Conservation (phyloP, 2,329 filamentous ascomycete genomes). For the Monilinia aucupariae region DNA sequence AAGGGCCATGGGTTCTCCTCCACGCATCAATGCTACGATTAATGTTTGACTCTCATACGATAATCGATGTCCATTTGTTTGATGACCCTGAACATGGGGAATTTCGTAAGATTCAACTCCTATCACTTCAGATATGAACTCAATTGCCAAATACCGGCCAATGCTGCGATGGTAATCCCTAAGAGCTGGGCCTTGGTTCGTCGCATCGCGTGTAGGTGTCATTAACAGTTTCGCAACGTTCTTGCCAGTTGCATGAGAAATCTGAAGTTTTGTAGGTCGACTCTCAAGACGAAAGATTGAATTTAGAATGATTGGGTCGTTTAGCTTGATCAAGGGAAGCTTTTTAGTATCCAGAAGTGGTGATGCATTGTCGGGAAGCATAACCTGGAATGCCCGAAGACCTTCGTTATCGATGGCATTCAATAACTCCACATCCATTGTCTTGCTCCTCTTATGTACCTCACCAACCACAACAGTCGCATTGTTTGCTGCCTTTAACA, state of each 20-base stretch:
- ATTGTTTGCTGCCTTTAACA: constrained; percentile 49
- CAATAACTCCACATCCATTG: constrained; percentile 46
- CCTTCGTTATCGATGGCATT: constrained; percentile 39
- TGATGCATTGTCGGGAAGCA: constrained; percentile 40
- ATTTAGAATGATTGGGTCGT: neutral
- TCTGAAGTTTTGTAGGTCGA: neutral
- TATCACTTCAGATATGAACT: constrained; percentile 43
- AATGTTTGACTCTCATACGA: constrained; percentile 43
- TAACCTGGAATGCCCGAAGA: constrained; percentile 42
- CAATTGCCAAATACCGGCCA: constrained; percentile 49
- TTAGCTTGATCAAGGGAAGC: constrained; percentile 39
- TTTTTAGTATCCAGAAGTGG: constrained; percentile 40
- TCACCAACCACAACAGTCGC: constrained; percentile 52
- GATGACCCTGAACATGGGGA: constrained; percentile 46
- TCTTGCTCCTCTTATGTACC: constrained; percentile 42
- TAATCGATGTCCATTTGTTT: constrained; percentile 43
- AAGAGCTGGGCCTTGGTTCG: constrained; percentile 41
- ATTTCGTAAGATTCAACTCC: constrained; percentile 47
- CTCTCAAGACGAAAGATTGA: neutral
- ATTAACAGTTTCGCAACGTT: constrained; percentile 46
- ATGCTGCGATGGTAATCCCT: constrained; percentile 44
- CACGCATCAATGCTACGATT: constrained; percentile 58
- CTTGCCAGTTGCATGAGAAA: constrained; percentile 41
- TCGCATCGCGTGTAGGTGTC: constrained; percentile 49
- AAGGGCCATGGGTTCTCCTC: constrained; percentile 56